These are phyloP conservation scores for Xerocomellus chrysenteron DNA, from an alignment of 768 basidiomycete genomes.

Conservation along the genomic window DNA sequence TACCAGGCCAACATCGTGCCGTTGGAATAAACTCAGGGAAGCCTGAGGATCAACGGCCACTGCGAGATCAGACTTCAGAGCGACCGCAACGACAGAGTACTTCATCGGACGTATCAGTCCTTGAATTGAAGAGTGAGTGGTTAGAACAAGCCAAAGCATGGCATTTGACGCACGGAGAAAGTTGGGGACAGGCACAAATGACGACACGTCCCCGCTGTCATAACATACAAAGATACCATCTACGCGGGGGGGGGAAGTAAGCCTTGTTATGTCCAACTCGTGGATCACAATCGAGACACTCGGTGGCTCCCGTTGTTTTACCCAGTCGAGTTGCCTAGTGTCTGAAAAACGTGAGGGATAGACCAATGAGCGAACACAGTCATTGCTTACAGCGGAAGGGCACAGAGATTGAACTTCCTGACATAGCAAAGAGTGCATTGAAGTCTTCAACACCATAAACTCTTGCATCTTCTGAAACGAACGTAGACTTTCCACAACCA, in stretches of 20 bases:
- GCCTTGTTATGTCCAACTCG: conserved; percentile 56
- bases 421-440: conserved; percentile 29
- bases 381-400: conserved; percentile 42
- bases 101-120: conserved; percentile 57
- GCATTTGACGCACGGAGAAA: conserved; percentile 61
- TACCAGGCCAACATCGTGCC: conserved; percentile 75
- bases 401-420: conserved; percentile 34
- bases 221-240: conserved; percentile 88
- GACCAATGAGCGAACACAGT: background rate
- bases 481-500: conserved; percentile 82
- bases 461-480: conserved; percentile 76
- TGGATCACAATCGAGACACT: conserved; percentile 51
- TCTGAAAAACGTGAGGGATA: conserved; percentile 32
- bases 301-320: conserved; percentile 41
- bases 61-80: conserved; percentile 81
- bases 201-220: conserved; percentile 61
- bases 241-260: conserved; percentile 54
- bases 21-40: conserved; percentile 49
- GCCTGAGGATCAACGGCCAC: conserved; percentile 55
- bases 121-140: conserved; percentile 30
- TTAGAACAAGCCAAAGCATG: conserved; percentile 2
- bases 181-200: conserved; percentile 64
- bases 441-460: conserved; percentile 53
- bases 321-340: conserved; percentile 31
- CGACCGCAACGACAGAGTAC: conserved; percentile 71